Evolutionary conservation across 257 asterid genomes (phyloP).

Genomic region (Rehmannia glutinosa): DNA sequence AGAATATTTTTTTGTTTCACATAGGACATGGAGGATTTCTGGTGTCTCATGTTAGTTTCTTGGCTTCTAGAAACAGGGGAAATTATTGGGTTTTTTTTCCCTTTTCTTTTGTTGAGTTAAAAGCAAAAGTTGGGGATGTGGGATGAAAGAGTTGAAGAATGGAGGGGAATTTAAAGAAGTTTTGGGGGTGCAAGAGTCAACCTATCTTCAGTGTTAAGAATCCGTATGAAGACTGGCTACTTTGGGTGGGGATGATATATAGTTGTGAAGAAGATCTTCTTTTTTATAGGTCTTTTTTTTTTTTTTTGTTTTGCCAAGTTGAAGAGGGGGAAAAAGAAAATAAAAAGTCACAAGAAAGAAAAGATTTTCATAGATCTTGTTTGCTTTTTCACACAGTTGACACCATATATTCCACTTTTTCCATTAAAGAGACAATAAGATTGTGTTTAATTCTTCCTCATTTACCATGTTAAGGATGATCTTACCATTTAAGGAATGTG

Average conservation of each 20-base stretch:
- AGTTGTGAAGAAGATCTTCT: constrained; percentile 24
- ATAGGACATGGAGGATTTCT: constrained; percentile 14
- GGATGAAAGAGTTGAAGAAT: constrained; percentile 26
- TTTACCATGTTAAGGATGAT: constrained; percentile 36
- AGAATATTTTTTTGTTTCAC: too few species aligned
- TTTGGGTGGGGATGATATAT: constrained; percentile 22
- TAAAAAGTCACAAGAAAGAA: constrained; percentile 27
- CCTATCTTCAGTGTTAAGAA: constrained; percentile 49
- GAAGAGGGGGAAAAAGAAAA: constrained; percentile 6
- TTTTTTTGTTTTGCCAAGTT: constrained; percentile 31
- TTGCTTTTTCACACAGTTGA: constrained; percentile 48
- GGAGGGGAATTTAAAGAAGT: constrained; percentile 45
- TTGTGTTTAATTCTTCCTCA: constrained; percentile 23
- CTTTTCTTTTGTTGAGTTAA: too few species aligned
- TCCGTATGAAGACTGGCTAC: constrained; percentile 64
- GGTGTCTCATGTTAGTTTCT: constrained; percentile 25
- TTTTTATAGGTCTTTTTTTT: constrained; percentile 18
- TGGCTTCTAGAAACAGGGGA: constrained; percentile 23
- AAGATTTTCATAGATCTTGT: constrained; percentile 57
- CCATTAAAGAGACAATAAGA: constrained; percentile 21
- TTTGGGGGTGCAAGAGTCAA: constrained; percentile 53
- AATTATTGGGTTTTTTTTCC: neutral
- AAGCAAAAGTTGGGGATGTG: too few species aligned
- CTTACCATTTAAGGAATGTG: constrained; percentile 43
- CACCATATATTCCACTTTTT: constrained; percentile 37